phyloP scores from a whole-genome alignment of 2,329 filamentous ascomycete species.

The Endocalyx cinctus region DNA sequence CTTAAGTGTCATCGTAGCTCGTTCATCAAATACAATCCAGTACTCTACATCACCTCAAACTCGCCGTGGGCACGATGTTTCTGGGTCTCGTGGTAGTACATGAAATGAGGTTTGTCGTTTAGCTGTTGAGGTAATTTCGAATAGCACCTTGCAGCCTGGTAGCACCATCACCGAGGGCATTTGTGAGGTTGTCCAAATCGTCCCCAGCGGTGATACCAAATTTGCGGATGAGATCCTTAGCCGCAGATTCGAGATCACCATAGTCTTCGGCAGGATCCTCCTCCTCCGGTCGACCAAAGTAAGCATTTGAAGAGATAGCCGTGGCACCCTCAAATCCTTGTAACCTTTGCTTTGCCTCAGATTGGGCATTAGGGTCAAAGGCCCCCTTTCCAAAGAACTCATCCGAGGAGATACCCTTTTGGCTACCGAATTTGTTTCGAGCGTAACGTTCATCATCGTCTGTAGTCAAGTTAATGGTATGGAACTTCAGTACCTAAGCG shows the following conservation, averaged over 20 bases:
- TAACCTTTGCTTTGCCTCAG: constrained; percentile 81
- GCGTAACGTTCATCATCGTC: constrained; percentile 80
- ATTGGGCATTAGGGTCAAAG: constrained; percentile 74
- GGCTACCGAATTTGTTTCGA: constrained; percentile 79
- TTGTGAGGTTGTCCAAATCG: constrained; percentile 85
- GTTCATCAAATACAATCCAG: no score
- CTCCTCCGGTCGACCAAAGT: constrained; percentile 91
- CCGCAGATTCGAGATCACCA: constrained; percentile 85
- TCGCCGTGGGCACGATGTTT: no score
- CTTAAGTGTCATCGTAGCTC: no score
- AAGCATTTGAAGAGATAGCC: constrained; percentile 91
- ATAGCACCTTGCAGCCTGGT: constrained; percentile 75
- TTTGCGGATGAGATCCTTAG: constrained; percentile 91
- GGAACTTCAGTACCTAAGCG: no score
- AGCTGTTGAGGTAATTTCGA: constrained; percentile 59
- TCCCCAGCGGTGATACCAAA: constrained; percentile 96
- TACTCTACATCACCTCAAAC: no score
- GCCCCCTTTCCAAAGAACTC: constrained; percentile 94
- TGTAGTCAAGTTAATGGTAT: no score
- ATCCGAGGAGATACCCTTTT: constrained; percentile 96
- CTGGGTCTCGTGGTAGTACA: no score
- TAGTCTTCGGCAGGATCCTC: constrained; percentile 71
- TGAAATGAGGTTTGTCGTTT: no score
- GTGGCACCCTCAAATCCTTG: constrained; percentile 91
- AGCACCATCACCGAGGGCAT: constrained; percentile 80